Base-by-base conservation (phyloP, 192 early-diverging fungal genomes). In the Coemansia sp. region DNA sequence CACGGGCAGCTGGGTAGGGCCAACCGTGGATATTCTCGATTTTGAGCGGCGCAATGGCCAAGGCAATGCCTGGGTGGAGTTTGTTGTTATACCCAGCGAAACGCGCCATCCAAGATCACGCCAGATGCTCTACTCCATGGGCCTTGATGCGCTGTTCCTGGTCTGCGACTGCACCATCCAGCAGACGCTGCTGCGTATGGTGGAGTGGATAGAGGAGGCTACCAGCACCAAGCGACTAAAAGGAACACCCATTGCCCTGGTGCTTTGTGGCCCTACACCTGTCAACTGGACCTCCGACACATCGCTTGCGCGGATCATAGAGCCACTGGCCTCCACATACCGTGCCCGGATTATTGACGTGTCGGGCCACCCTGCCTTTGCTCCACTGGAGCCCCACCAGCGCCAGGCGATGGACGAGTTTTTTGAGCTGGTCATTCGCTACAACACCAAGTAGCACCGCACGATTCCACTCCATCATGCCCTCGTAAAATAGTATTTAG, bases 191-290 rank as follows among this genome's bases (percentile, higher is more conserved):
- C 19, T 72, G 47, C 60, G 55, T 7, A 61, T 49, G 7, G 47
- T 56, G 7, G 57, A 72, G 31, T 72, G 68, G 68, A 50, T 72
- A 23, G 68, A 72, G n/a, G 68, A 72, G 18, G 61, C 56, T 2
- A 19, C 31, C 13, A 21, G 13, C 0, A 23, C 40, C 7, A 41
- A 27, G 8, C 11, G 51, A 14, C 35, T 60, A 37, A 22, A 38
- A 13, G 22, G 31, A 12, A 53, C 60, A 9, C 56, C 56, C 12
- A 40, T 64, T 27, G 68, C 68, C 8, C 29, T 72, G 29, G 40
- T 64, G n/a, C 44, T 72, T 16, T 56, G 61, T n/a, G 68, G 68
- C 0, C 56, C 56, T 16, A 38, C 29, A 17, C 14, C 42, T 12
- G 38, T 52, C 21, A 56, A 71, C 51, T 71, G 60, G 56, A n/a